Conservation (phyloP, 768 basidiomycete genomes). For the Fomitopsis pulvina region DNA sequence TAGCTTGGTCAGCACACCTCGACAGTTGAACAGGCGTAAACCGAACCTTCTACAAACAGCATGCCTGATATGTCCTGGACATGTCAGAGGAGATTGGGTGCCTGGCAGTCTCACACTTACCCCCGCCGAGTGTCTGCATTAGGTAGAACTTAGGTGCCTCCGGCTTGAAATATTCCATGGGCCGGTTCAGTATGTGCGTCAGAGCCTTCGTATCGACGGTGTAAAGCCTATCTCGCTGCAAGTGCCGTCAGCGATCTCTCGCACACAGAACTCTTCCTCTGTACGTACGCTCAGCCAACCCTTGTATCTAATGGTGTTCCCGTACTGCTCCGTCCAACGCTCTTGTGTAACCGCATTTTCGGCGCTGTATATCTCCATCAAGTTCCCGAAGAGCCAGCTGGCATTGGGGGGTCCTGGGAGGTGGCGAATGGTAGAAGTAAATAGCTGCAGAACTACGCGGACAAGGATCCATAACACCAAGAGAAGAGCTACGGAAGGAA, state of each 20-base stretch:
- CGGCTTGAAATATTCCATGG: slow-evolving; percentile 54
- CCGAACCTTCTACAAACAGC: not conserved
- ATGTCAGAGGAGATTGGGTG: not conserved
- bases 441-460: not conserved
- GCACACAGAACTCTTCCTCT: not conserved
- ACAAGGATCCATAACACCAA: not conserved
- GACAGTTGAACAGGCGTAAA: not conserved
- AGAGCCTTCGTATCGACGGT: slow-evolving; percentile 52
- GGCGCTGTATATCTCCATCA: slow-evolving; percentile 36
- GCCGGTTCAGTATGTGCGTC: slow-evolving; percentile 55
- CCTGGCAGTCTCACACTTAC: too few species aligned
- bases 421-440: slow-evolving; percentile 34
- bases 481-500: not conserved
- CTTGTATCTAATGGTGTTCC: slow-evolving; percentile 38
- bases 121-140: slow-evolving; percentile 36
- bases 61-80: not conserved
- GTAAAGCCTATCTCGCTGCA: slow-evolving; percentile 4
- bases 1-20: not conserved
- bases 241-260: not conserved
- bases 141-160: slow-evolving; percentile 32
- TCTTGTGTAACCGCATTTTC: slow-evolving; percentile 27
- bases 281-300: slow-evolving; percentile 37
- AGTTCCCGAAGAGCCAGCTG: slow-evolving; percentile 42
- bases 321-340: slow-evolving; percentile 44
- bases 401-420: slow-evolving; percentile 45